Conservation (phyloP, 1,284 basidiomycete genomes). For the Papiliotrema flavescens region DNA sequence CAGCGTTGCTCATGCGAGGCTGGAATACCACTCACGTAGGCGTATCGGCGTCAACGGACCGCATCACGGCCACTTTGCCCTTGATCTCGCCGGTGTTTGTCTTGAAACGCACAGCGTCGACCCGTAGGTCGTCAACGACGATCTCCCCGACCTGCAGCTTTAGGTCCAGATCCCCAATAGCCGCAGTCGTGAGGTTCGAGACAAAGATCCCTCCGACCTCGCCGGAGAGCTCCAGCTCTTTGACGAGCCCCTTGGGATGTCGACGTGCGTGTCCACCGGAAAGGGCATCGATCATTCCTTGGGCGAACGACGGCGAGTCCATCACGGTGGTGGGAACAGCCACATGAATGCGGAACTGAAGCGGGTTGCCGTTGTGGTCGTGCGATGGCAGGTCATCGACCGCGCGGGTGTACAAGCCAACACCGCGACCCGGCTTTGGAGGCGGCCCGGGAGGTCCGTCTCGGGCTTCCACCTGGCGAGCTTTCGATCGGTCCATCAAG, state of each 20-base stretch:
- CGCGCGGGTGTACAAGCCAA: not conserved
- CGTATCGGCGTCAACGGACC: not conserved
- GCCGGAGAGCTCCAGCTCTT: not conserved
- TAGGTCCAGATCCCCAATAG: not conserved
- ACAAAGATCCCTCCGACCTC: not conserved
- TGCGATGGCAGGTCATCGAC: not conserved
- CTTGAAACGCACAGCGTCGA: not conserved
- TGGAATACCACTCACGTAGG: not conserved
- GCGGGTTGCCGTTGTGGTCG: not conserved
- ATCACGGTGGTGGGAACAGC: not conserved
- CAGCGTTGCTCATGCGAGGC: not conserved
- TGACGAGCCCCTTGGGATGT: slow-evolving; percentile 1
- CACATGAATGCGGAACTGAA: slow-evolving; percentile 14
- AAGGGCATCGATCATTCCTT: not conserved
- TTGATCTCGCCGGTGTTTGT: not conserved
- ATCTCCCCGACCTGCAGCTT: not conserved
- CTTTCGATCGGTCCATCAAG: slow-evolving; percentile 6
- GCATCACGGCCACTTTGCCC: not conserved
- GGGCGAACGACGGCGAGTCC: not conserved
- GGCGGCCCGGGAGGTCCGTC: not conserved
- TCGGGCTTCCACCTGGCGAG: not conserved
- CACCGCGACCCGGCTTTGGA: not conserved
- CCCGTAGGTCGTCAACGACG: not conserved
- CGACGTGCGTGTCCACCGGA: not conserved
- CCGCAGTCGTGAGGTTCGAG: not conserved